Base-by-base conservation (phyloP, 441 rosid species). In the Cnidoscolus chayamansa region DNA sequence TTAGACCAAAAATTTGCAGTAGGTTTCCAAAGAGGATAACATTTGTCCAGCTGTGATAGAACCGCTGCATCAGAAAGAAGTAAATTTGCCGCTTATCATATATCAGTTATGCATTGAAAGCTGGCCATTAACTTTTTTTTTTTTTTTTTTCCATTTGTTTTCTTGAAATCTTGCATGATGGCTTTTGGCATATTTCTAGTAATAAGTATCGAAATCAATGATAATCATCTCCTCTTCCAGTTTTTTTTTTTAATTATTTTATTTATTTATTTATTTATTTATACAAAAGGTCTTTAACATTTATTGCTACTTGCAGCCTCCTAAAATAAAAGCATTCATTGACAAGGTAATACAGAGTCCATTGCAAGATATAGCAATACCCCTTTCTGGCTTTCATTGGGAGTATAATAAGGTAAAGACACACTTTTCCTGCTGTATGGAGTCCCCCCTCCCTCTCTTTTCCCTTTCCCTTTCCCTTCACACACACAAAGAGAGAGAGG, bases 261-360 rank as follows among this genome's bases (percentile, higher is more conserved):
- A 25, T 25, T 25, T 25, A 25, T 25, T 25, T 25, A 25, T 25
- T 25, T 25, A 25, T 25, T 25, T 25, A 25, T 25, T 3, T 16
- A 37, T 56, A 9, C 61, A 43, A 17, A 68, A 76, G 10, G 66
- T 30, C 30, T 60, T 35, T 81, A 25, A 77, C 63, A 7, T 63
- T 11, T 68, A 16, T 64, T 76, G 50, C 76, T 65, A 43, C 72
- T 65, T 83, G 83, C 93, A 95, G 99, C 97, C 98, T 82, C 89
- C 93, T 43, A 86, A 87, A 79, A 84, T 95, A 78, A 93, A 91
- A 89, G 88, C 86, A 47, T 91, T 91, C 77, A 88, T 91, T 51
- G 99, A 90, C 79, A 95, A 95, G 84, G 99, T 95, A 76, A 93
- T 95, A 66, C 95, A 95, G 81, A 88, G 97, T 86, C 99, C 99